phyloP scores from a whole-genome alignment of 2,329 filamentous ascomycete species.

The Fonsecaea monophora region DNA sequence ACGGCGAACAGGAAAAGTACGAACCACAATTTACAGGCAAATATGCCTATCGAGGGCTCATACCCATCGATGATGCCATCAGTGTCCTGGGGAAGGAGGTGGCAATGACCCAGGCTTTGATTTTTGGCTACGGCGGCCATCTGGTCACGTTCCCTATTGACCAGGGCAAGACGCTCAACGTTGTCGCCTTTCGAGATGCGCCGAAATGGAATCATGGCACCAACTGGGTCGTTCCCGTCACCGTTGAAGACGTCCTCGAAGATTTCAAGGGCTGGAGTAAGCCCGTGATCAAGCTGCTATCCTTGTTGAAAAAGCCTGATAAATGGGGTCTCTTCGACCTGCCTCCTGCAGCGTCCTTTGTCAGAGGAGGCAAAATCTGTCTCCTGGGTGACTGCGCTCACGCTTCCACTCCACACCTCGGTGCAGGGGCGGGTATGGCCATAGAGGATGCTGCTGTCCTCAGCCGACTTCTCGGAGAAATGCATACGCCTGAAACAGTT shows the following conservation, averaged over 20 bases:
- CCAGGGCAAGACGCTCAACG: constrained; percentile 17
- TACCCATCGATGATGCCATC: constrained; percentile 17
- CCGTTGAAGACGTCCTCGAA: constrained; percentile 14
- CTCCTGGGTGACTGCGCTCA: constrained; percentile 20
- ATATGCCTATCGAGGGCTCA: constrained; percentile 22
- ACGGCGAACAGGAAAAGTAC: constrained; percentile 7
- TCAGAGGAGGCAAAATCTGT: constrained; percentile 12
- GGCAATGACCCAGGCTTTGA: constrained; percentile 2
- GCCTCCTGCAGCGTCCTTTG: constrained; percentile 10
- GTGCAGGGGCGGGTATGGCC: constrained; percentile 20
- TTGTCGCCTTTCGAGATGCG: constrained; percentile 14
- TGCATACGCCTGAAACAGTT: background rate
- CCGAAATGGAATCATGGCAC: constrained; percentile 14
- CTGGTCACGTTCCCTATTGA: constrained; percentile 16
- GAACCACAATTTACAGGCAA: constrained; percentile 21
- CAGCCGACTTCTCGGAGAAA: constrained; percentile 16
- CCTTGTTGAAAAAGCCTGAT: constrained; percentile 7
- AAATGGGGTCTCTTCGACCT: constrained; percentile 22
- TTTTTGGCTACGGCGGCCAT: constrained; percentile 14
- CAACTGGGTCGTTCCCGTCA: constrained; percentile 14
- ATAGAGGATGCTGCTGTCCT: constrained; percentile 20
- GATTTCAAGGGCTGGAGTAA: constrained; percentile 19
- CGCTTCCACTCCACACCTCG: constrained; percentile 18
- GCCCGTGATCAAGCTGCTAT: constrained; percentile 15
- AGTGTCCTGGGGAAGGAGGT: constrained; percentile 4